These are phyloP conservation scores for Citrus maxima DNA, from an alignment of 345 rosid genomes.

Conservation along the genomic window DNA sequence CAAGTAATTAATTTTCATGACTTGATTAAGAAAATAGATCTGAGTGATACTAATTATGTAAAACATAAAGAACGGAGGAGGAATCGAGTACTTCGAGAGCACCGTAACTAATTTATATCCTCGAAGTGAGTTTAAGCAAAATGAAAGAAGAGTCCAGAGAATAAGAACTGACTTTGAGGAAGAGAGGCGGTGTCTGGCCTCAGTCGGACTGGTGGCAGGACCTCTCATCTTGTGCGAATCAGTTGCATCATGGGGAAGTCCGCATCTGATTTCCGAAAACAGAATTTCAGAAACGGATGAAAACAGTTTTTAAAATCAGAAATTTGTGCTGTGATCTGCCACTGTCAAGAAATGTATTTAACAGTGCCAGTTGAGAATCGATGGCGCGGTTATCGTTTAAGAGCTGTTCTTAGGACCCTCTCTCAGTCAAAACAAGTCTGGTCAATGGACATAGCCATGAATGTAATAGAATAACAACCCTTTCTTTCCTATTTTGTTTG, in stretches of 20 bases:
- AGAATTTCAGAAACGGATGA: background rate
- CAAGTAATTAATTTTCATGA: background rate
- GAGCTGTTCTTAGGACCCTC: too few relatives aligned
- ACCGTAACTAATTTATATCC: background rate
- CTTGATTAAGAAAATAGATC: background rate
- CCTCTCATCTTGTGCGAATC: conserved; percentile 14
- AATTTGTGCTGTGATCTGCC: background rate
- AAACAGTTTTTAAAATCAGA: too few relatives aligned
- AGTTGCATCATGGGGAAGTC: conserved; percentile 3
- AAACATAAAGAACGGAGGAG: background rate
- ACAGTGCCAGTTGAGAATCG: too few relatives aligned
- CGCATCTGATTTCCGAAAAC: background rate
- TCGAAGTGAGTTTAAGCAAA: background rate
- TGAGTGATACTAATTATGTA: background rate
- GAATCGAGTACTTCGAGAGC: background rate
- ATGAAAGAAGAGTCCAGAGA: background rate
- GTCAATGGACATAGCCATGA: too few relatives aligned
- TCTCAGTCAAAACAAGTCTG: too few relatives aligned
- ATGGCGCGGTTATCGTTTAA: background rate
- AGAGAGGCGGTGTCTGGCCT: conserved; percentile 14
- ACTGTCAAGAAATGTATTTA: too few relatives aligned
- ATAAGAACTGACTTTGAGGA: background rate
- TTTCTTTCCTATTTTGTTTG: too few relatives aligned
- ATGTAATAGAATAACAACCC: too few relatives aligned
- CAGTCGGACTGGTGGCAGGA: background rate